phyloP scores from a whole-genome alignment of 495 filamentous ascomycete species.

The Xylaria telfairii region DNA sequence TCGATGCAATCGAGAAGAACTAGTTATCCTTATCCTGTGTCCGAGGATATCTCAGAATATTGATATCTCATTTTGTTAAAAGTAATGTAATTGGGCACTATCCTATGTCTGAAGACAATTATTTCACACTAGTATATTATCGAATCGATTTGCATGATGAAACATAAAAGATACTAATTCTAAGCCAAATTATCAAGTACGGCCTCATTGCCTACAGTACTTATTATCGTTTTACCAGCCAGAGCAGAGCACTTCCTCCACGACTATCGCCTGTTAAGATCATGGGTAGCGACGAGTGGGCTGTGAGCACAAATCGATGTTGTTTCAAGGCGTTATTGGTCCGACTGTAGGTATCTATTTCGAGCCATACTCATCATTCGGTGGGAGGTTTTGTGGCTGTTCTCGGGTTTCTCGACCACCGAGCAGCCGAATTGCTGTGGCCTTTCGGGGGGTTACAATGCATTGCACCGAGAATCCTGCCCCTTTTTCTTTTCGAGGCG shows the following conservation, averaged over 20 bases:
- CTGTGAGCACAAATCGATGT: background rate
- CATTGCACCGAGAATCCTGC: background rate
- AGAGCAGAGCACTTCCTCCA: background rate
- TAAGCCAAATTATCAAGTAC: no score
- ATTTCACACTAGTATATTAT: no score
- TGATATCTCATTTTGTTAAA: background rate
- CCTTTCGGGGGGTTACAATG: background rate
- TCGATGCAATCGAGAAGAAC: background rate
- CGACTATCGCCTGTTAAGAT: background rate
- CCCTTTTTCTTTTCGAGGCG: background rate
- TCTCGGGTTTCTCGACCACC: background rate
- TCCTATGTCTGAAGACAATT: background rate
- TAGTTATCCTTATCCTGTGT: no score
- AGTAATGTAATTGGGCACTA: no score
- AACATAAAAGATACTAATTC: no score
- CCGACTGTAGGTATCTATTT: background rate
- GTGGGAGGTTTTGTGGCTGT: background rate
- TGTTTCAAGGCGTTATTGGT: background rate
- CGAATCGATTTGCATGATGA: no score
- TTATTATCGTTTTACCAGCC: background rate
- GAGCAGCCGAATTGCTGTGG: background rate
- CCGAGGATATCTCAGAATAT: no score
- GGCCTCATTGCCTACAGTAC: background rate
- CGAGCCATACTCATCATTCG: background rate
- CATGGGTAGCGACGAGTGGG: background rate